Evolutionary conservation across 2,329 filamentous ascomycete genomes (phyloP), one percentile per base, ranked within the genome.

Genomic region (Hymenotorrendiella dingleyae): DNA sequence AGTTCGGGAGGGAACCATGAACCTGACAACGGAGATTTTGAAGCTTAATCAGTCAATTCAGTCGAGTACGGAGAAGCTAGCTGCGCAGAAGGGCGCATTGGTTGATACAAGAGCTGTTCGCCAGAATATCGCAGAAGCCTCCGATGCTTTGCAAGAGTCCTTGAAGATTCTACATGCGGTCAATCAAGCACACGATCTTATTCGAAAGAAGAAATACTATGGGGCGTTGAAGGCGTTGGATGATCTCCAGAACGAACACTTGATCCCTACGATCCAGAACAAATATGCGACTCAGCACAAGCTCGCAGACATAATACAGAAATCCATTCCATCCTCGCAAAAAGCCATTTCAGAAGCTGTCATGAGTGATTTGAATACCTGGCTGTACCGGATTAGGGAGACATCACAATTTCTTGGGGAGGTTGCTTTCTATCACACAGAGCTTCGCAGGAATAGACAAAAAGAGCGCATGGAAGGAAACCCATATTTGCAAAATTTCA

Each of bases 361-460:
- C 53, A 97, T 97, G 88, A 85, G 80, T 2, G 93, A 98, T 64
- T 68, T 98, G 42, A 97, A 97, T 60, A 96, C 89, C 1, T 98
- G 93, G 93, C 72, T 98, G 8, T 98, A 85, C 59, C 82, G 87
- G 17, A 94, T 98, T 50, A 82, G 93, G 56, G 93, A 98, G 64
- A 94, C 89, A 14, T 96, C 93, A 1, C 91, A 96, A 55, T 96
- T 95, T 50, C 69, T 98, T 6, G 93, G 93, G 4, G 93, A 98
- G 62, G 87, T 98, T 6, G 90, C 93, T 4, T 94, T 98, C 61
- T 97, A 94, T 59, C 89, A 97, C 59, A 98, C 93, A 0, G 86
- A 96, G 56, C 78, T 94, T 61, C 80, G 93, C 33, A 78, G 91
- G 50, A 78, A 80, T 19, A 78, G 91, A 38, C 88, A 94, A 58